Evolutionary conservation across 345 rosid genomes (phyloP), one percentile per base, ranked within the genome.

Genomic region (Alliaria petiolata): DNA sequence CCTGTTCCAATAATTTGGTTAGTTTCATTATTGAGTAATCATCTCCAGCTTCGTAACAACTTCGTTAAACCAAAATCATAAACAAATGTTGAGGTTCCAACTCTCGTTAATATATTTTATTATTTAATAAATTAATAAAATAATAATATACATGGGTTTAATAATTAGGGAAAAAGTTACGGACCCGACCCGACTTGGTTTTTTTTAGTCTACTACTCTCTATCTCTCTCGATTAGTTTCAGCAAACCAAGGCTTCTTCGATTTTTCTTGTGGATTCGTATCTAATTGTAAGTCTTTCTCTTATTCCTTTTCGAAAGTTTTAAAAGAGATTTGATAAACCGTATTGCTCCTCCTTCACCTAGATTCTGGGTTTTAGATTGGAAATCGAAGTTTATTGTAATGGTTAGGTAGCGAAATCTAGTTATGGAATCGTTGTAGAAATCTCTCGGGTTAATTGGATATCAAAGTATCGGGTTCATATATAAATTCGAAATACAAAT

Each of bases 281-380:
- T 69, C 47, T 15, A 22, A 57, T 12, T 58, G 74, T 69, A 69
- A 58, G 74, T 34, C 2, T 11, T 68, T 8, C 3, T n/a, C 52
- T 53, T 0, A 5, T 17, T 7, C 36, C 10, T 42, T 47, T 17
- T 53, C 35, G 3, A 53, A 53, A 36, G 12, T 26, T 7, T 17
- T 8, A 22, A 25, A 7, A 22, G 16, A 11, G 35, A 65, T 38
- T n/a, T 40, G 53, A 17, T 68, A 14, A 69, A 45, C 28, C 64
- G 35, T 33, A 68, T 33, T 42, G 62, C 31, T 39, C 44, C 70
- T 7, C 7, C 13, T 57, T 46, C 0, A 58, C 20, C 30, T 36
- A 28, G 22, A 60, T 59, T 28, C 59, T 47, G 42, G 28, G 61
- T 36, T 35, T 67, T 7, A 11, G 28, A 9, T 57, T n/a, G 10